Evolutionary conservation across 306 rosid species (phyloP), one percentile per base, ranked within the genome.

Genomic region (Glycine latifolia): DNA sequence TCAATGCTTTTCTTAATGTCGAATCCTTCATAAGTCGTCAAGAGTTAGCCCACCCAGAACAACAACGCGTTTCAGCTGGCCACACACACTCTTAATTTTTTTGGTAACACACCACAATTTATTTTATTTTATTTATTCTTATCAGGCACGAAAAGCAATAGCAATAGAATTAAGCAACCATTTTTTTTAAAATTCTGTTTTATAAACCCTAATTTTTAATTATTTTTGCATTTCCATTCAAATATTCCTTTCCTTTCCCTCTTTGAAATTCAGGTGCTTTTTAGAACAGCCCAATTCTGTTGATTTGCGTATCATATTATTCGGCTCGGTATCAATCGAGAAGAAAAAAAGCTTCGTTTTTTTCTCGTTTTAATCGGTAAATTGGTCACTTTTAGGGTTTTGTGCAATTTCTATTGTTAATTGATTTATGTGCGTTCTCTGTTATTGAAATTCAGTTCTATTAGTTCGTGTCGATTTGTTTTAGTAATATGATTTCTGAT

Each of bases 301-400:
- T 74, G 43, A 53, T 81, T 70, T 10, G 54, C 61, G 41, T 81
- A 16, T 63, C 52, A 0, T 4, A n/a, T 73, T 73, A 41, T 63
- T 76, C 39, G 5, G 58, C 61, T 67, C 50, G 11, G 61, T 31
- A 33, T 83, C 56, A 44, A 71, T 53, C 13, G 54, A n/a, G 31
- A 74, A 56, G 71, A 53, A 62, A 70, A 79, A 35, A 62, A 44
- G 31, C 54, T 33, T 68, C 13, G 2, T 12, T 20, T 56, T 26
- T 26, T 26, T 26, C 2, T 26, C 31, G 31, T 71, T 75, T 31
- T 3, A 0, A 16, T 46, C 16, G 53, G 59, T 80, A 52, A 73
- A 49, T 5, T 59, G 33, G 56, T 73, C 49, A 47, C 3, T 12
- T 55, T 75, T 82, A 79, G 85, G 87, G 87, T 26, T 84, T 75